Base-by-base conservation (phyloP, 768 basidiomycete species). In the Boletellus emodensis region DNA sequence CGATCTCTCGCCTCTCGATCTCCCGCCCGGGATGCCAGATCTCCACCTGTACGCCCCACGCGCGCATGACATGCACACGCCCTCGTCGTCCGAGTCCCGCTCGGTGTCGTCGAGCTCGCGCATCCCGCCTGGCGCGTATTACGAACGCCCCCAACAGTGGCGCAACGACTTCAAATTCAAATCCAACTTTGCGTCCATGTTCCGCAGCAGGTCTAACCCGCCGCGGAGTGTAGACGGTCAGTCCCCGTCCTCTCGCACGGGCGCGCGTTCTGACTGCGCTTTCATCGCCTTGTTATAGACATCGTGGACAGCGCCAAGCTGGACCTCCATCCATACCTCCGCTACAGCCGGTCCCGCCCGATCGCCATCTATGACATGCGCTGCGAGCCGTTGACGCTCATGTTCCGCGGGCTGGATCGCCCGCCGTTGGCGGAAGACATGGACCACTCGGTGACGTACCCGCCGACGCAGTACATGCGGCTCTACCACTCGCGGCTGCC, bases 351-450 rank as follows among this genome's bases (percentile, higher is more conserved):
- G 39, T 48, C 59, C 1, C 55, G 66, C 14, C 71, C 77, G 0
- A 68, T 76, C 3, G 62, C 81, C 24, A 63, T 69, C 47, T 73
- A 73, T 58, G 82, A 86, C 63, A 61, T 86, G 14, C 80, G 82
- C 14, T 59, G 58, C 1, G 63, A 72, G 17, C 72, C 75, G 2
- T 51, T 59, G 17, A 59, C 66, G 18, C 57, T 82, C 39, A 53
- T 71, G 15, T 79, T 84, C 60, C 74, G 73, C 46, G 74, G 65
- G 17, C 64, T 83, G 20, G 54, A 65, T 8, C 20, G 20, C 20
- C 20, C 20, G 20, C 20, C 20, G 20, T 20, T 20, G 1, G 20
- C 20, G 20, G 20, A 20, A 1, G 20, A 20, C 20, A 20, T 20
- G 20, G 20, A 20, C 20, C 20, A 20, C 20, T 20, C 20, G 20